These are phyloP conservation scores for Cladosporium velox DNA, from an alignment of 2,329 filamentous ascomycete genomes.

Conservation along the genomic window DNA sequence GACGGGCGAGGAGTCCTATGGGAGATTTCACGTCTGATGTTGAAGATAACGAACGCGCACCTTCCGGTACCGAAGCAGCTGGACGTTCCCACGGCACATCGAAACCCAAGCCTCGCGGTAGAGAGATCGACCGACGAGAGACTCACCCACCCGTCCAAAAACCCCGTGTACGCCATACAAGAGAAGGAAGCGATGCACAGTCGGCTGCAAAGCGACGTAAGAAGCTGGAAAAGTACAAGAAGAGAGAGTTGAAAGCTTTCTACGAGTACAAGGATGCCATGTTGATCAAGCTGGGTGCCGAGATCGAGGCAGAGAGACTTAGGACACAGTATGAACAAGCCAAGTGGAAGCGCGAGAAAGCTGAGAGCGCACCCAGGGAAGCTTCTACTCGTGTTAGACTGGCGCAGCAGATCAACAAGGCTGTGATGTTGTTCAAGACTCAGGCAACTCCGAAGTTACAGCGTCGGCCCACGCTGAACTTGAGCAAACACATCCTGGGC, in stretches of 20 bases:
- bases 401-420: constrained; percentile 34
- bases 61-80: background rate
- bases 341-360: constrained; percentile 37
- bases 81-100: background rate
- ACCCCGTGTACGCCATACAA: background rate
- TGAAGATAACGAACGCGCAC: constrained; percentile 1
- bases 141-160: background rate
- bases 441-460: constrained; percentile 1
- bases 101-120: constrained; percentile 10
- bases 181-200: constrained; percentile 19
- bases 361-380: constrained; percentile 35
- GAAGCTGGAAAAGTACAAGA: constrained; percentile 36
- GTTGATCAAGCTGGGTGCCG: constrained; percentile 36
- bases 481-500: constrained; percentile 11
- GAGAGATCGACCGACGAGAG: constrained; percentile 12
- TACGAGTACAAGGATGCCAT: constrained; percentile 35
- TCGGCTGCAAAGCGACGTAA: constrained; percentile 27
- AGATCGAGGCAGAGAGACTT: constrained; percentile 32
- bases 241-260: constrained; percentile 35
- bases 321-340: constrained; percentile 34
- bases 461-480: constrained; percentile 13
- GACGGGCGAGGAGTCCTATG: constrained; percentile 16
- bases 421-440: constrained; percentile 27
- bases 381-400: constrained; percentile 35
- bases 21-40: constrained; percentile 9